phyloP scores from a whole-genome alignment of 768 basidiomycete genomes.

The Termitomyces heimii region DNA sequence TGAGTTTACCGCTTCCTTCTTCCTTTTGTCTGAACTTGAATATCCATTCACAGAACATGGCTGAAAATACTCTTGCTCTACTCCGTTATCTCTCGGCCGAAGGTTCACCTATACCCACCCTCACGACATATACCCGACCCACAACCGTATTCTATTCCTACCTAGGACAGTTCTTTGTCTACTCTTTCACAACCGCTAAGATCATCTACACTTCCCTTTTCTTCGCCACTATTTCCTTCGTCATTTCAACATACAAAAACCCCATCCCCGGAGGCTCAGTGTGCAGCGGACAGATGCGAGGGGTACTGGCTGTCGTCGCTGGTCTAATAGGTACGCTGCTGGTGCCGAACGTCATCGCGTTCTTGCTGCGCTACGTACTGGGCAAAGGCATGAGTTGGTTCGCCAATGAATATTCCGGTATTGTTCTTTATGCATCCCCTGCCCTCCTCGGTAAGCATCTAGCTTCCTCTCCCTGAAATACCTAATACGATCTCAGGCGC shows the following conservation, averaged over 20 bases:
- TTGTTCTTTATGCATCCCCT: conserved; percentile 72
- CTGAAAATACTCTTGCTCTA: conserved; percentile 78
- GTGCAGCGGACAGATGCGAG: conserved; percentile 34
- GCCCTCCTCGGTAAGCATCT: conserved; percentile 52
- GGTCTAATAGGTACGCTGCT: conserved; percentile 55
- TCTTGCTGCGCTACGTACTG: conserved; percentile 56
- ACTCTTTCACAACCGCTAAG: conserved; percentile 68
- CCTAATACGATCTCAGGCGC: conserved; percentile 36
- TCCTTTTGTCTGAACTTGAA: not conserved
- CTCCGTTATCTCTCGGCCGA: conserved; percentile 67
- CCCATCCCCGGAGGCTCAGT: conserved; percentile 28
- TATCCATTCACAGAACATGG: conserved; percentile 71
- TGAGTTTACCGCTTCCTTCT: conserved; percentile 10
- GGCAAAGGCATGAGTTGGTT: conserved; percentile 86
- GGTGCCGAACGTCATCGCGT: conserved; percentile 65
- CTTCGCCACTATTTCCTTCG: conserved; percentile 37
- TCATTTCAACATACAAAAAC: conserved; percentile 28
- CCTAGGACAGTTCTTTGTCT: conserved; percentile 63
- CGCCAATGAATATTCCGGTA: conserved; percentile 53
- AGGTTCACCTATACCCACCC: conserved; percentile 60
- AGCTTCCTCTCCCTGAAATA: not conserved
- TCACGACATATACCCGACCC: conserved; percentile 49
- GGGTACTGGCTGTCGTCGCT: conserved; percentile 40
- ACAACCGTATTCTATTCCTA: conserved; percentile 75
- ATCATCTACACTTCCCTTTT: conserved; percentile 53